Evolutionary conservation across 169 alveolate species (phyloP).

Genomic region (Plasmodium gonderi): DNA sequence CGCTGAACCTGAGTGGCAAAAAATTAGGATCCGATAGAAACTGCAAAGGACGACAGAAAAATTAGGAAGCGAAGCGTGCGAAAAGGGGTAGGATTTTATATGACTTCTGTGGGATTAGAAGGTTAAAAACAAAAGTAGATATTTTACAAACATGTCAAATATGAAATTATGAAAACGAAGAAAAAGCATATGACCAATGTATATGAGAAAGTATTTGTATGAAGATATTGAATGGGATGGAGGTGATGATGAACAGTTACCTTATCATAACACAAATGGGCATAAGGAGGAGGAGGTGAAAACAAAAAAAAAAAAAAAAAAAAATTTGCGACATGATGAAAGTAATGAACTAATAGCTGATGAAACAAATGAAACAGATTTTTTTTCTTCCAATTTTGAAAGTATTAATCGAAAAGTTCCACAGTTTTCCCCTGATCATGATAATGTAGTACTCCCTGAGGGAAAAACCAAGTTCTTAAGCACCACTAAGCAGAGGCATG

Average conservation of each 20-base stretch:
- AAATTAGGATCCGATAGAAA: too few relatives aligned
- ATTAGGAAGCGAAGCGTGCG: too few relatives aligned
- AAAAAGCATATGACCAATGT: not conserved
- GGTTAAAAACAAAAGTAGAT: too few relatives aligned
- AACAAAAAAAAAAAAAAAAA: not conserved
- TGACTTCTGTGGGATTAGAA: too few relatives aligned
- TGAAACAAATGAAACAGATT: slow-evolving; percentile 1
- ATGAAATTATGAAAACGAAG: too few relatives aligned
- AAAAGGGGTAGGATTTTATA: too few relatives aligned
- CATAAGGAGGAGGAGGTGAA: too few relatives aligned
- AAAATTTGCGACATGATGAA: not conserved
- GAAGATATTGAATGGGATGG: not conserved
- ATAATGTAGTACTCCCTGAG: not conserved
- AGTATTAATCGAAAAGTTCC: not conserved
- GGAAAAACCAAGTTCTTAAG: not conserved
- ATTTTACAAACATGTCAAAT: not conserved
- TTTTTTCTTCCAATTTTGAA: slow-evolving; percentile 28
- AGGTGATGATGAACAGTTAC: not conserved
- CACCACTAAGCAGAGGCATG: not conserved
- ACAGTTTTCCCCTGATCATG: not conserved
- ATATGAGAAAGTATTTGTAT: not conserved
- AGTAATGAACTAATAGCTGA: not conserved
- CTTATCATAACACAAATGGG: not conserved
- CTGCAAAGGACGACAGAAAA: too few relatives aligned
- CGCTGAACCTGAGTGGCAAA: too few relatives aligned